Base-by-base conservation (phyloP, 441 rosid genomes). In the Kokia cookei region DNA sequence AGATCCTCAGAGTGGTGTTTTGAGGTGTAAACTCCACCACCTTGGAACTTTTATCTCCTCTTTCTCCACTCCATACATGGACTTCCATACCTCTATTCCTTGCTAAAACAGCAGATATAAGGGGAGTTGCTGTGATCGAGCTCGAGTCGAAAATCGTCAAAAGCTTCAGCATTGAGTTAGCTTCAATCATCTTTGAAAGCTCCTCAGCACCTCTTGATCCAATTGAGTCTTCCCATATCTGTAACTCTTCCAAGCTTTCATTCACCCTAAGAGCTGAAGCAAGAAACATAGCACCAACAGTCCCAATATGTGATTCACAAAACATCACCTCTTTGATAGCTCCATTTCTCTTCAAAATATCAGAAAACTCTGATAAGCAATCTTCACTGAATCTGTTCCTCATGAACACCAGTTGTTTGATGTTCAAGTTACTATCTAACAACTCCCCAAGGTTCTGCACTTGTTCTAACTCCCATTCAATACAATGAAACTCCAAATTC, bases 191-290 rank as follows among this genome's bases (percentile, higher is more conserved):
- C 82, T 85, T 90, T 0, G 97, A 89, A 24, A 96, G 90, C 83
- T 96, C 97, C 82, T 96, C 97, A 0, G 97, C 97, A n/a, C 97
- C 98, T 79, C 82, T 90, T 0, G 90, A 84, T 61, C 98, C 97
- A 22, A 91, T 91, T 0, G 97, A 93, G 76, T 93, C 97, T 48
- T 96, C 97, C 97, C 97, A 91, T 82, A 96, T 90, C 84, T 93
- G 98, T 79, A 92, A 59, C 83, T 93, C 99, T 70, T 96, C 97
- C 86, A 93, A 72, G 73, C 83, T 79, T 37, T 85, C 93, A 77
- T 91, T 96, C 65, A 77, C 80, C 83, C 73, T 84, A 15, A 93
- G 89, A 72, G 97, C 93, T 13, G 82, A 78, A 10, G 93, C 97
- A 8, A 93, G 69, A 55, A 88, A 73, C 32, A 87, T 74, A 72